A percentile compares a stretch with the other conserved stretches of the same genome.
Evolutionary conservation across 495 filamentous ascomycete species (phyloP).

Genomic region (Aspergillus steynii): DNA sequence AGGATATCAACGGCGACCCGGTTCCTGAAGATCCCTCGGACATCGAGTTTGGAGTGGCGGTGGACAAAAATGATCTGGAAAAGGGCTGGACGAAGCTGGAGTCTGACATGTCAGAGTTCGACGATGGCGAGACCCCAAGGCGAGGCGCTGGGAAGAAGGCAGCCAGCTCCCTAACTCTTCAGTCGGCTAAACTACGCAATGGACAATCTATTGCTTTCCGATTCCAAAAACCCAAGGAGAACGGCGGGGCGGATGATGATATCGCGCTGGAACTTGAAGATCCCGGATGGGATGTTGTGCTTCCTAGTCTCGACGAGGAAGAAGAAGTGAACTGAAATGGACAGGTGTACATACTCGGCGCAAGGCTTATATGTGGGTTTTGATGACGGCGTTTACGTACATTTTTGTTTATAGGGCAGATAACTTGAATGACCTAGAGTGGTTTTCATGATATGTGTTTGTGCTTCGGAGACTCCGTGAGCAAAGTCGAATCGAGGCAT

Average conservation of each 20-base stretch:
- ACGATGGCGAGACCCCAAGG: conserved; percentile 43
- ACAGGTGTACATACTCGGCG: neutral
- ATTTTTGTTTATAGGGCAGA: neutral
- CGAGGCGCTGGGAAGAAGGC: conserved; percentile 40
- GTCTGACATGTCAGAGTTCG: conserved; percentile 32
- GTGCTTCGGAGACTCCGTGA: neutral
- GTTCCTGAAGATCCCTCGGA: conserved; percentile 50
- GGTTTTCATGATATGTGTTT: neutral
- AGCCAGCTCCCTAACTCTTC: conserved; percentile 40
- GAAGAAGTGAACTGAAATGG: conserved; percentile 31
- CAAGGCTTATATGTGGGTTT: neutral
- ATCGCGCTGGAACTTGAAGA: conserved; percentile 50
- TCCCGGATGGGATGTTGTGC: conserved; percentile 62
- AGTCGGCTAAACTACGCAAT: conserved; percentile 55
- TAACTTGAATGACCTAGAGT: neutral
- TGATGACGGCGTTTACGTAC: neutral
- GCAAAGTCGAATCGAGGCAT: too few relatives aligned
- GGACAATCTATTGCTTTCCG: conserved; percentile 70
- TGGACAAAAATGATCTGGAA: conserved; percentile 55
- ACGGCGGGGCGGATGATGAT: conserved; percentile 18
- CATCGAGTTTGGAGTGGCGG: conserved; percentile 54
- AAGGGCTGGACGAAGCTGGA: conserved; percentile 58
- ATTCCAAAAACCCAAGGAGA: conserved; percentile 41
- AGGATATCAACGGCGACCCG: conserved; percentile 43
- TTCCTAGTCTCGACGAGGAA: conserved; percentile 61